These are phyloP conservation scores for Pichia pseudocactophila DNA, from an alignment of 805 yeast genomes.

Conservation along the genomic window DNA sequence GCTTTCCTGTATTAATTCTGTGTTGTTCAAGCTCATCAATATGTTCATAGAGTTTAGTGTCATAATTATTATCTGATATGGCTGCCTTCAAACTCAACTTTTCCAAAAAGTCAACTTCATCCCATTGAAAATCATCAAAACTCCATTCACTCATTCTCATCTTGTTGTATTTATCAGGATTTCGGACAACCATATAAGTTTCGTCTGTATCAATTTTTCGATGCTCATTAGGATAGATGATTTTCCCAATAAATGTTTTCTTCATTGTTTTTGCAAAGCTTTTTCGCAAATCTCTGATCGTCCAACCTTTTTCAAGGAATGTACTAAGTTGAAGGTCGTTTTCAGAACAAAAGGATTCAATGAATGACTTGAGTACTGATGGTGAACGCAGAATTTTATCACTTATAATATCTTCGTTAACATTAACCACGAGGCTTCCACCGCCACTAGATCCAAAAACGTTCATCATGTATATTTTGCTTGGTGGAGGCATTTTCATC, in stretches of 20 bases:
- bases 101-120: conserved; percentile 9
- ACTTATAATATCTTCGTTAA: conserved; percentile 11
- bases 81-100: background rate
- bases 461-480: conserved; percentile 17
- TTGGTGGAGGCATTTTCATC: conserved; percentile 26
- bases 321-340: conserved; percentile 6
- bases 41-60: conserved; percentile 7
- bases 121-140: conserved; percentile 10
- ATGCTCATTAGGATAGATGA: conserved; percentile 3
- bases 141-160: conserved; percentile 9
- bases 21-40: conserved; percentile 6
- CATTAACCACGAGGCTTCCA: conserved; percentile 18
- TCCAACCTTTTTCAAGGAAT: conserved; percentile 17
- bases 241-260: conserved; percentile 7
- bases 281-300: conserved; percentile 8
- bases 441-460: conserved; percentile 9
- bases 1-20: conserved; percentile 9
- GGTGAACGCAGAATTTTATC: conserved; percentile 10
- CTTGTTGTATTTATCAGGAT: background rate
- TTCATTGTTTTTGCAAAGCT: conserved; percentile 4
- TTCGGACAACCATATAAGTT: conserved; percentile 4
- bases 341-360: conserved; percentile 13
- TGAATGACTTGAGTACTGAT: conserved; percentile 13
- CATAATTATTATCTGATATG: conserved; percentile 1
- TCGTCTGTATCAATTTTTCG: background rate